Evolutionary conservation across 1,284 basidiomycete genomes (phyloP).

Genomic region (Rhodotorula sp.): DNA sequence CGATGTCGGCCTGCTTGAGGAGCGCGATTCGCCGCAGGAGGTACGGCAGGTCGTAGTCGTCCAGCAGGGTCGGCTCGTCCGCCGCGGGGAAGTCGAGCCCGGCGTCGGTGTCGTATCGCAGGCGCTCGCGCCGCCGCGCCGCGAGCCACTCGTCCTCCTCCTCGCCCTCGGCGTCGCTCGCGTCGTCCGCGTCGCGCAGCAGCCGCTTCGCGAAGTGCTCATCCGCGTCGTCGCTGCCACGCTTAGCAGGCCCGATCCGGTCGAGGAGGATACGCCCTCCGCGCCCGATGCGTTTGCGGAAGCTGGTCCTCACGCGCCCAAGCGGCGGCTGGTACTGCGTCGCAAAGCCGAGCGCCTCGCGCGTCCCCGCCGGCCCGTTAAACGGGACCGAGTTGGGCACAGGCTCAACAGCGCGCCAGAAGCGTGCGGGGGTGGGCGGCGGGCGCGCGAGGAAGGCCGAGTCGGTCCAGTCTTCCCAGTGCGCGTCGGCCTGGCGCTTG

Average conservation of each 20-base stretch:
- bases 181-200: constrained; percentile 15
- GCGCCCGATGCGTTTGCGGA: constrained; percentile 75
- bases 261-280: constrained; percentile 80
- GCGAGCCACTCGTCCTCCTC: constrained; percentile 50
- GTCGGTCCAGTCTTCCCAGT: constrained; percentile 84
- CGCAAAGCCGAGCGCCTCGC: constrained; percentile 41
- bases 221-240: neutral
- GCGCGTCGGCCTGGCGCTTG: constrained; percentile 66
- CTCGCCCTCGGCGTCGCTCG: constrained; percentile 14
- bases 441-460: constrained; percentile 51
- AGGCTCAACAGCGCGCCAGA: constrained; percentile 46
- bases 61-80: constrained; percentile 42
- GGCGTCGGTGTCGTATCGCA: constrained; percentile 63
- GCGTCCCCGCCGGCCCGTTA: constrained; percentile 16
- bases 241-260: constrained; percentile 56
- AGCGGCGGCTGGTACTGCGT: constrained; percentile 37
- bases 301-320: constrained; percentile 55
- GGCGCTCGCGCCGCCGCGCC: constrained; percentile 61
- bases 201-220: neutral
- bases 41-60: constrained; percentile 45
- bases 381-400: constrained; percentile 27
- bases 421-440: constrained; percentile 49
- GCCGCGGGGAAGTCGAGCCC: constrained; percentile 42
- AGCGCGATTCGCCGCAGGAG: constrained; percentile 37
- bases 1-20: constrained; percentile 38